phyloP scores from a whole-genome alignment of 2,329 filamentous ascomycete species.

The Phaeoacremonium minimum region DNA sequence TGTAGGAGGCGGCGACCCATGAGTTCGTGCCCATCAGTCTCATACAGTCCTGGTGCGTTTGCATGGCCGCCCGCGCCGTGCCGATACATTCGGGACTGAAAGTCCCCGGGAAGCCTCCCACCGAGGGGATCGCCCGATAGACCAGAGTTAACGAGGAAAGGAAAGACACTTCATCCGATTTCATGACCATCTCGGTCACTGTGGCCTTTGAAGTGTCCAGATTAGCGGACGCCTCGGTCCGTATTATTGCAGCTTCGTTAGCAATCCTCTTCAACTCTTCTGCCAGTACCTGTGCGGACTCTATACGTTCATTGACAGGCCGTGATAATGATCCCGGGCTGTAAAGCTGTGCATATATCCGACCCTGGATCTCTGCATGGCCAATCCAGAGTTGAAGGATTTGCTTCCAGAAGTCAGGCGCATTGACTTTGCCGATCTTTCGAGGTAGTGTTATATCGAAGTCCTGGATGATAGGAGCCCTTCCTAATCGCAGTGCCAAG shows the following conservation, averaged over 20 bases:
- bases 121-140: conserved; percentile 46
- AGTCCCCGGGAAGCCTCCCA: conserved; percentile 32
- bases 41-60: conserved; percentile 39
- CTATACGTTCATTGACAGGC: conserved; percentile 32
- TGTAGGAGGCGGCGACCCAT: conserved; percentile 39
- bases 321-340: conserved; percentile 39
- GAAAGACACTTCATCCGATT: conserved; percentile 42
- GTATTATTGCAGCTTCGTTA: conserved; percentile 25
- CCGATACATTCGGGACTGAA: conserved; percentile 46
- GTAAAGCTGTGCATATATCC: conserved; percentile 55
- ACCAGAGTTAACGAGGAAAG: conserved; percentile 45
- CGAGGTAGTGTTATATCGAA: conserved; percentile 46
- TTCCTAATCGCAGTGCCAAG: conserved; percentile 54
- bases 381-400: conserved; percentile 51
- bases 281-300: conserved; percentile 32
- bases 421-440: conserved; percentile 18
- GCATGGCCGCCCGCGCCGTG: conserved; percentile 43
- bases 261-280: conserved; percentile 30
- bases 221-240: conserved; percentile 28
- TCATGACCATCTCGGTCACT: conserved; percentile 37
- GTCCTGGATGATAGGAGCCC: conserved; percentile 52
- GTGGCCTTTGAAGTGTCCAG: conserved; percentile 32
- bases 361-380: conserved; percentile 51
- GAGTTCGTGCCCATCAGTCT: conserved; percentile 32
- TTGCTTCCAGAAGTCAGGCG: conserved; percentile 34